phyloP scores from a whole-genome alignment of 345 rosid genomes.

The Gossypium australe region DNA sequence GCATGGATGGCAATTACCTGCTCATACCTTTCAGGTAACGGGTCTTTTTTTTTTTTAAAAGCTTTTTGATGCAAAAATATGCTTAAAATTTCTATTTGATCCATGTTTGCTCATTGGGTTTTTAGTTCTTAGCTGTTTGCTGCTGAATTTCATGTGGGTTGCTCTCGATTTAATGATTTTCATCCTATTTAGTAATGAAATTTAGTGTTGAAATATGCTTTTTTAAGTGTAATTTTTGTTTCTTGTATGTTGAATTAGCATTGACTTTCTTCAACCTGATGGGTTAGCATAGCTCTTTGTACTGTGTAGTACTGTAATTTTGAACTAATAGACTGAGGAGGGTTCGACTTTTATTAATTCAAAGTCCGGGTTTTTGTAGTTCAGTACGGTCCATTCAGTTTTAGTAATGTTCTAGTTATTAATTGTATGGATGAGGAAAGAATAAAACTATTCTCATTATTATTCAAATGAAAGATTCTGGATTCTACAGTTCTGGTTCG shows the following conservation, averaged over 20 bases:
- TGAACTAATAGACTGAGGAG: neutral
- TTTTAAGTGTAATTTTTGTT: neutral
- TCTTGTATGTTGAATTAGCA: neutral
- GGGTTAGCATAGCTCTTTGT: neutral
- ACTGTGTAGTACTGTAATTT: neutral
- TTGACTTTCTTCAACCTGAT: neutral
- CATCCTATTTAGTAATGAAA: neutral
- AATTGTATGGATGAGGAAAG: constrained; percentile 1
- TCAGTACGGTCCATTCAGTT: neutral
- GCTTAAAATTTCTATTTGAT: neutral
- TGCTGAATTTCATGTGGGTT: neutral
- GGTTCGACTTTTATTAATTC: neutral
- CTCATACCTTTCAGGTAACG: constrained; percentile 84
- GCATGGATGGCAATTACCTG: constrained; percentile 98
- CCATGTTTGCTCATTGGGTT: neutral
- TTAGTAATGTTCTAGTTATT: neutral
- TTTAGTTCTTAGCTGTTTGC: neutral
- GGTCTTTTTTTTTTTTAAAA: neutral
- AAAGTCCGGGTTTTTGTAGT: neutral
- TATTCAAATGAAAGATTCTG: neutral
- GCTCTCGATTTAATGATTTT: neutral
- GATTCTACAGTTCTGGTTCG: neutral
- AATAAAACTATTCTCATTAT: neutral
- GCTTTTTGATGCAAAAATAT: neutral
- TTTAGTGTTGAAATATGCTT: neutral